Base-by-base conservation (phyloP, 352 stramenopile species). In the Globisporangium alternatum region DNA sequence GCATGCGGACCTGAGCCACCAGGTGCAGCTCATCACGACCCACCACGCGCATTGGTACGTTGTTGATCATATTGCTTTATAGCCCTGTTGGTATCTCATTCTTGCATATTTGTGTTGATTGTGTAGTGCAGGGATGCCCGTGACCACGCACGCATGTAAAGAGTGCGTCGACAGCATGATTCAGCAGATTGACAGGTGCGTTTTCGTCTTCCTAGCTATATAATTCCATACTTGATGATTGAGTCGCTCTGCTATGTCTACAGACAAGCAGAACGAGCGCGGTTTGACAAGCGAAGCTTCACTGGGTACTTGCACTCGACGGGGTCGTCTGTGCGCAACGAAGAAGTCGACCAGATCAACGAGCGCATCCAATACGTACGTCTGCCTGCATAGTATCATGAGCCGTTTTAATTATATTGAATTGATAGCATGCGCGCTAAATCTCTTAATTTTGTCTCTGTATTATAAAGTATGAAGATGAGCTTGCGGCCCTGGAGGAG, bases 131-230 rank as follows among this genome's bases (percentile, higher is more conserved):
- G 85, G 85, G 0, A 57, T 83, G 35, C 83, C 83, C 0, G 74
- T 94, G 35, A 78, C 69, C 37, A 88, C 81, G 5, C 83, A 83
- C 45, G 76, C 79, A 56, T 94, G 85, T 57, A 86, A 89, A 53
- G 80, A 92, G 28, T 94, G 85, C 53, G 72, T 90, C 51, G 85
- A 94, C 61, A 70, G 65, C 28, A 94, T 94, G 85, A 62, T 89
- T 19, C 70, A 78, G 35, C 78, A 89, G 60, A 85, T 90, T 51
- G 85, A 94, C 62, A 76, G 78, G 75, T 87, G 39, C 10, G 68
- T 59, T 31, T 3, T 44, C 47, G 19, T 25, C 28, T 33, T 28
- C 25, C 25, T 2, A 28, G 25, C 25, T 28, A 28, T 28, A 28
- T 28, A 28, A 28, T 28, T 28, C 2, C 25, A 28, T 28, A 28